Evolutionary conservation across 768 basidiomycete genomes (phyloP), one percentile per base, ranked within the genome.

Genomic region (Collybia mongolica): DNA sequence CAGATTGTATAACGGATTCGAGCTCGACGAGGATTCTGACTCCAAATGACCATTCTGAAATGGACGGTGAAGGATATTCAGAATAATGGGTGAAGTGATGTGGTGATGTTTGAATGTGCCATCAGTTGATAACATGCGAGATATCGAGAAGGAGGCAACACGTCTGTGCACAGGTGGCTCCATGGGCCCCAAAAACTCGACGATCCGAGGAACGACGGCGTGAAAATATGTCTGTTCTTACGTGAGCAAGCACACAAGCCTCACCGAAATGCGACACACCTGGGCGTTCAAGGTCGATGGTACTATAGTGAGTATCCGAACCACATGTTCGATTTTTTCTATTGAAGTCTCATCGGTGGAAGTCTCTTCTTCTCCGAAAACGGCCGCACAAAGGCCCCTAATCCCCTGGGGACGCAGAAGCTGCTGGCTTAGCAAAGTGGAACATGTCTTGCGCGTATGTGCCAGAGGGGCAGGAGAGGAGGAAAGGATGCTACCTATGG

Each of bases 241-340:
- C 9, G 56, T 51, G 22, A 46, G 24, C 9, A 52, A 26, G 39
- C 3, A 3, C 39, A 23, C 12, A 45, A 39, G 7, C 37, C 15
- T 32, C 8, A 14, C 11, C 32, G 39, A n/a, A 26, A 35, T 7
- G 23, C 39, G 42, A 60, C 79, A 44, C 57, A 89, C 90, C 69
- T 83, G 71, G 12, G 77, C 63, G 6, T 71, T 65, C 65, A 81
- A 77, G 11, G 69, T 72, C 0, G 76, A 65, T 0, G 93, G 92
- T 11, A 85, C 72, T n/a, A 82, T 69, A 38, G 71, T 73, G 43
- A 97, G 62, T 17, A 90, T 74, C 5, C 71, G 73, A 17, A 88
- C 76, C 26, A 92, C 72, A 48, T 86, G 84, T 51, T 93, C 86
- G 23, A 93, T 72, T 61, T 88, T 90, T 52, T 87, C 81, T 3